Base-by-base conservation (phyloP, 1,139 yeast species). In the Scheffersomyces parashehatae region DNA sequence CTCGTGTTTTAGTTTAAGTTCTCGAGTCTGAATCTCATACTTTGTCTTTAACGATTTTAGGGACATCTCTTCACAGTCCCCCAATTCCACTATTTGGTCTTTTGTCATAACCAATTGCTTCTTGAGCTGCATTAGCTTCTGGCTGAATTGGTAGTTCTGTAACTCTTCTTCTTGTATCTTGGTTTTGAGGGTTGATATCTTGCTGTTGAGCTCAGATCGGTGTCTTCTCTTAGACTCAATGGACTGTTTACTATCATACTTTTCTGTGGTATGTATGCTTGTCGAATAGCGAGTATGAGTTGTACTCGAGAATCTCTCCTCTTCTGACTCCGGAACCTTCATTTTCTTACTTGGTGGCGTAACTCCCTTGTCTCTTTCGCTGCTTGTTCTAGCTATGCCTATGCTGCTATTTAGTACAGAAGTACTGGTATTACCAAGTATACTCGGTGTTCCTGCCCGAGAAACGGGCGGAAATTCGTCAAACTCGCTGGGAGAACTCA, bases 1-100 rank as follows among this genome's bases (percentile, higher is more conserved):
- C 7, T 70, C 68, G 48, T 69, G 67, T 11, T 67, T 64, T 3
- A 68, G 55, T 16, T 63, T 60, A 43, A 74, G 49, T 44, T 70
- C 65, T 38, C 69, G 60, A 29, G 63, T 49, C 37, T 70, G 62
- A 30, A 72, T 48, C 20, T 68, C 68, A 47, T 59, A 68, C 32
- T 70, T 70, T 32, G 64, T 57, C n/a, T 62, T 58, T 37, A 76
- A 49, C 31, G 67, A 60, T 35, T 44, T 46, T 45, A 60, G 55
- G 16, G 72, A 61, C 13, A 58, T 61, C 11, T 47, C 45, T 43
- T 65, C 68, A 41, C 60, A 65, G 1, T 49, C 52, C n/a, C 52
- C 50, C 15, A 70, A 50, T 34, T 70, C 71, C 2, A 64, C 67
- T 2, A 68, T 56, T 37, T 64, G 64, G 35, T 60, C 64, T 20